Conservation (phyloP, 169 alveolate genomes). For the Plasmodium cynomolgi region DNA sequence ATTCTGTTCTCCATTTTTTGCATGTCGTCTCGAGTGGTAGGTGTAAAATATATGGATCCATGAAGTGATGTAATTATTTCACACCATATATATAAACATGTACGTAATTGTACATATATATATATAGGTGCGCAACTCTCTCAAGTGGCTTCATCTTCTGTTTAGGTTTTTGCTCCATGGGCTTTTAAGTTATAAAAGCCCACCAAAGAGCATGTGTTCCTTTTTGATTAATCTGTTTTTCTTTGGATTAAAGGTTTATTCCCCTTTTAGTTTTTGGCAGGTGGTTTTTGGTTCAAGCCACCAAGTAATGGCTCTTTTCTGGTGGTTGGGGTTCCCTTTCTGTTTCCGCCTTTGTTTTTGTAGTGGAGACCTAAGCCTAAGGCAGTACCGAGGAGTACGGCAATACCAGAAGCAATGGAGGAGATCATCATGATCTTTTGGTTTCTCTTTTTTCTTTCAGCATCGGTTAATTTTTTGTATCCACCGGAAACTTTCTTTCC, state of each 20-base stretch:
- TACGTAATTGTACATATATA: neutral
- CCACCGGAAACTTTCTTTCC: slow-evolving; percentile 20
- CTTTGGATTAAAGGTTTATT: neutral
- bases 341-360: neutral
- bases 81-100: neutral
- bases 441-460: slow-evolving; percentile 45
- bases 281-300: neutral
- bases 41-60: neutral
- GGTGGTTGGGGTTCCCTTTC: neutral
- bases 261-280: neutral
- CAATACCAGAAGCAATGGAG: slow-evolving; percentile 45
- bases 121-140: neutral
- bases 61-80: neutral
- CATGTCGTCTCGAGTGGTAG: neutral
- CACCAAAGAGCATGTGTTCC: neutral
- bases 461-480: slow-evolving; percentile 21
- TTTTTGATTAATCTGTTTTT: neutral
- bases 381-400: slow-evolving; percentile 41
- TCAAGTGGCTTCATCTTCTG: neutral
- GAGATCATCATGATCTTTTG: slow-evolving; percentile 34
- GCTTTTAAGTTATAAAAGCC: neutral
- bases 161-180: neutral
- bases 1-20: neutral
- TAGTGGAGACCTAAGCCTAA: slow-evolving; percentile 38
- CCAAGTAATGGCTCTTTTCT: neutral